These are phyloP conservation scores for Candida corydali DNA, from an alignment of 805 yeast genomes.

Conservation along the genomic window DNA sequence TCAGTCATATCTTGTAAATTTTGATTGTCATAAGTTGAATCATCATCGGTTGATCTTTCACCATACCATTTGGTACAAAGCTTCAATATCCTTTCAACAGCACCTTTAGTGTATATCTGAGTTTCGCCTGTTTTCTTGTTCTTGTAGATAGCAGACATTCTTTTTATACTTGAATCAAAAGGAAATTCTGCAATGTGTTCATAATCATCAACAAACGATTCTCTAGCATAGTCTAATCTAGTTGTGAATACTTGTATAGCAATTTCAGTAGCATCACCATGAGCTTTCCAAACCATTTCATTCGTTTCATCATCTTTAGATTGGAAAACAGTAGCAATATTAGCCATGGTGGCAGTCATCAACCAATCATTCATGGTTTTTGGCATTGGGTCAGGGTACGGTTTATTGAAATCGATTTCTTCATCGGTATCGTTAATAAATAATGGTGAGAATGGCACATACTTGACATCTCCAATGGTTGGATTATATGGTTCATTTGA, in stretches of 20 bases:
- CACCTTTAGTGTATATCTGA: slow-evolving; percentile 59
- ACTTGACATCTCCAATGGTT: slow-evolving; percentile 38
- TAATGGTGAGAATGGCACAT: slow-evolving; percentile 23
- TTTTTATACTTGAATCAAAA: slow-evolving; percentile 68
- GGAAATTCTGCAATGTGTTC: slow-evolving; percentile 63
- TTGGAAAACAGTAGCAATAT: slow-evolving; percentile 36
- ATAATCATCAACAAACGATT: slow-evolving; percentile 31
- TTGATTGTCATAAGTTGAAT: slow-evolving; percentile 13
- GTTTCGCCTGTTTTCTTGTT: slow-evolving; percentile 18
- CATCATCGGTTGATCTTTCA: slow-evolving; percentile 19
- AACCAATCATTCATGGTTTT: slow-evolving; percentile 20
- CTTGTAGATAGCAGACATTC: slow-evolving; percentile 62
- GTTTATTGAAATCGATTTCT: slow-evolving; percentile 35
- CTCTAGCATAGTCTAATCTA: slow-evolving; percentile 51
- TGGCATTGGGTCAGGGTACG: slow-evolving; percentile 17
- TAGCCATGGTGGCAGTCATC: slow-evolving; percentile 34
- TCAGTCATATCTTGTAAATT: slow-evolving; percentile 30
- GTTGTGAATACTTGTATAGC: slow-evolving; percentile 78
- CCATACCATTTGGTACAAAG: slow-evolving; percentile 55
- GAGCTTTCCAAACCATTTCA: slow-evolving; percentile 34
- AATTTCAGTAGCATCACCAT: slow-evolving; percentile 86
- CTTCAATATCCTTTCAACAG: slow-evolving; percentile 63
- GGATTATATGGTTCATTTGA: slow-evolving; percentile 34
- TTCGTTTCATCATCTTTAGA: slow-evolving; percentile 24
- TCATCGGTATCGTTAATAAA: slow-evolving; percentile 28